Evolutionary conservation across 768 basidiomycete species (phyloP), one percentile per base, ranked within the genome.

Genomic region (Suillus weaverae): DNA sequence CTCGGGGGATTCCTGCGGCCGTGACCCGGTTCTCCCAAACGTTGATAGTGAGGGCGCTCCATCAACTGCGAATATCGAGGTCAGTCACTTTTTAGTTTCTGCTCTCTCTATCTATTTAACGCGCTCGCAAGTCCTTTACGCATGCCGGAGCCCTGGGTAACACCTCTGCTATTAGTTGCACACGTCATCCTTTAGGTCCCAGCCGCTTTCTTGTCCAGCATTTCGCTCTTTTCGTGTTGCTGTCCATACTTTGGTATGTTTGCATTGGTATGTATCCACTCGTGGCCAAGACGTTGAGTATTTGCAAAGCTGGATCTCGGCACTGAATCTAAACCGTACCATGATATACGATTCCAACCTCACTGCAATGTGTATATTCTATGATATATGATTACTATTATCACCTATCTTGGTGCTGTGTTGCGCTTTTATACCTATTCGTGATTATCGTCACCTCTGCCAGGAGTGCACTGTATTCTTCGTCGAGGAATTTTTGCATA

Each of bases 101-200:
- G n/a, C n/a, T n/a, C n/a, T n/a, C n/a, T n/a, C n/a, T n/a, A n/a
- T n/a, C n/a, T n/a, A n/a, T n/a, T n/a, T n/a, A n/a, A n/a, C n/a
- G 11, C 70, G 56, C 11, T 39, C 56, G 22, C 26, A 30, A 70
- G 66, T 22, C 67, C 70, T 3, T 2, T 70, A 1, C 6, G 57
- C 18, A 74, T 76, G 73, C 71, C 71, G 0, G 73, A 74, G 43
- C 67, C 73, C 2, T 72, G 74, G 73, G 41, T 48, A 13, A 32
- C 54, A 9, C 68, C 22, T n/a, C 54, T 2, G 51, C 55, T 20
- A 54, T 35, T 54, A 54, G 33, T 26, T 26, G 32, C 35, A 54
- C 33, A 22, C 13, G n/a, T 36, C n/a, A 22, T 36, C n/a, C n/a
- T n/a, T 13, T 4, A 26, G 30, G 26, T 46, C 11, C 46, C 30